Evolutionary conservation across 2,329 filamentous ascomycete genomes (phyloP).

Genomic region (Colletotrichum limetticola): DNA sequence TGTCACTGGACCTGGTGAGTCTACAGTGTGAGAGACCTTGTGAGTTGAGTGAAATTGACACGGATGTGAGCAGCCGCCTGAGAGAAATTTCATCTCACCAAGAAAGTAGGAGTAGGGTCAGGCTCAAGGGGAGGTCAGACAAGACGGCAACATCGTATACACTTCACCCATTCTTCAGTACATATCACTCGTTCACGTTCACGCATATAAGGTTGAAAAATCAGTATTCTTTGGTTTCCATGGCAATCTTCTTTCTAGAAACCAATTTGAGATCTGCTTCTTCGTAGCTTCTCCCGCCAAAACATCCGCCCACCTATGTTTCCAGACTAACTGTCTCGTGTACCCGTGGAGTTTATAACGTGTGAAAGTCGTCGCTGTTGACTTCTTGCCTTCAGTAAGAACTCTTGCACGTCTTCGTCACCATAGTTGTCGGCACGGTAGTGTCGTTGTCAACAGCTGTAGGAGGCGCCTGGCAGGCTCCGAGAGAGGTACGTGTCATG

Average conservation of each 20-base stretch:
- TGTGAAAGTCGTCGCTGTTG: neutral
- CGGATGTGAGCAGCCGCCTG: neutral
- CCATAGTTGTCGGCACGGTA: neutral
- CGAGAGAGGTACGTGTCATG: conserved; percentile 47
- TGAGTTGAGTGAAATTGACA: neutral
- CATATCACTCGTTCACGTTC: conserved; percentile 3
- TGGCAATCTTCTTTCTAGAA: neutral
- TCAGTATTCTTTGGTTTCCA: neutral
- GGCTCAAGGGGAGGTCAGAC: neutral
- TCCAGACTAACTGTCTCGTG: neutral
- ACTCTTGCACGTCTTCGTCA: neutral
- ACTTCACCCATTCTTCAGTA: neutral
- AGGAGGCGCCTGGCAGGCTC: conserved; percentile 40
- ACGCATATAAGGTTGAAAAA: neutral
- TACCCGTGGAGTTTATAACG: too few relatives aligned
- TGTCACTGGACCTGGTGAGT: conserved; percentile 41
- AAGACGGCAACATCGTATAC: neutral
- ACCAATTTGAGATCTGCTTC: too few relatives aligned
- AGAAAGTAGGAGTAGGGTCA: neutral
- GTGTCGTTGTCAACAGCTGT: neutral
- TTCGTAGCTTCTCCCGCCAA: neutral
- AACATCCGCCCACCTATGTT: neutral
- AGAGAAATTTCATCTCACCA: too few relatives aligned
- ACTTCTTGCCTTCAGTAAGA: neutral
- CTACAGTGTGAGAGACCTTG: neutral